A percentile compares a stretch with the other conserved stretches of the same genome.
phyloP scores from a whole-genome alignment of 371 early-diverging fungal species.

The Coelomomyces lativittatus region DNA sequence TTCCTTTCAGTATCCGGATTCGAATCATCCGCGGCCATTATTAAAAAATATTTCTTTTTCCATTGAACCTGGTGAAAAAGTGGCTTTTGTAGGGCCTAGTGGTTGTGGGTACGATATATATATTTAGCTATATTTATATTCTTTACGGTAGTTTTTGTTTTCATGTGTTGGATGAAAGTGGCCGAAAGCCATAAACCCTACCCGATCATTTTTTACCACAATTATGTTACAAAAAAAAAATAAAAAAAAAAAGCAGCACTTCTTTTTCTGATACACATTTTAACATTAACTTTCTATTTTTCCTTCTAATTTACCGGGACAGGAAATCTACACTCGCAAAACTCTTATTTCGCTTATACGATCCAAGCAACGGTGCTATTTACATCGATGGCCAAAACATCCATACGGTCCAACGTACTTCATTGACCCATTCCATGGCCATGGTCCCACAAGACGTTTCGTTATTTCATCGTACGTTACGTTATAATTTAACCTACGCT shows the following conservation, averaged over 20 bases:
- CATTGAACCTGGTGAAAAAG: slow-evolving; percentile 67
- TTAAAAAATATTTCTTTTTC: slow-evolving; percentile 56
- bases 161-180: too few species aligned
- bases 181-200: too few species aligned
- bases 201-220: too few species aligned
- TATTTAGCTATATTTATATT: too few species aligned
- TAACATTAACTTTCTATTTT: background rate
- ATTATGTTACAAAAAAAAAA: too few species aligned
- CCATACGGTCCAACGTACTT: slow-evolving; percentile 43
- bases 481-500: slow-evolving; percentile 55
- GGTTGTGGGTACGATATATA: slow-evolving; percentile 86
- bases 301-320: background rate
- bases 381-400: slow-evolving; percentile 62
- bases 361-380: slow-evolving; percentile 53
- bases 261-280: background rate
- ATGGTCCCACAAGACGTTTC: slow-evolving; percentile 55
- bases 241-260: background rate
- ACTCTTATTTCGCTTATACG: slow-evolving; percentile 68
- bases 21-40: too few species aligned
- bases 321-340: slow-evolving; percentile 58
- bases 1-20: slow-evolving; percentile 61
- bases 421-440: slow-evolving; percentile 52
- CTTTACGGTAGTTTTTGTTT: too few species aligned
- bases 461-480: slow-evolving; percentile 53
- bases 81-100: slow-evolving; percentile 87